Percentiles rank a stretch among this genome's conserved stretches.
These are phyloP conservation scores for Cucumis sativus DNA, from an alignment of 306 rosid species.

Conservation along the genomic window Cucumber_9930_V3 NC_026655.2:25204001-25204500, in stretches of 20 bases:
- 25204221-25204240: conserved; percentile 63
- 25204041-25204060: conserved; percentile 20
- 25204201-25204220: conserved; percentile 73
- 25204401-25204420: conserved; percentile 45
- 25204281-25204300: conserved; percentile 63
- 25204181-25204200: conserved; percentile 37
- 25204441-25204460: conserved; percentile 34
- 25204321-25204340: conserved; percentile 85
- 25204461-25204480: not conserved
- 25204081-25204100: conserved; percentile 18
- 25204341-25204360: conserved; percentile 68
- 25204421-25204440: conserved; percentile 54
- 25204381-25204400: conserved; percentile 78
- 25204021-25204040: conserved; percentile 15
- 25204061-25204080: conserved; percentile 14
- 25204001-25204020: conserved; percentile 7
- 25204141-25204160: conserved; percentile 93
- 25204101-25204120: conserved; percentile 43
- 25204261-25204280: conserved; percentile 95
- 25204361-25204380: conserved; percentile 81
- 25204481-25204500: not conserved
- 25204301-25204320: conserved; percentile 48
- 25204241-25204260: conserved; percentile 52
- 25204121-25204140: conserved; percentile 93
- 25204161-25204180: conserved; percentile 79